Percentiles rank a stretch among this genome's conserved stretches.
These are phyloP conservation scores for Carex parvula DNA, from an alignment of 176 grass and related monocot genomes.

Conservation along the genomic window DNA sequence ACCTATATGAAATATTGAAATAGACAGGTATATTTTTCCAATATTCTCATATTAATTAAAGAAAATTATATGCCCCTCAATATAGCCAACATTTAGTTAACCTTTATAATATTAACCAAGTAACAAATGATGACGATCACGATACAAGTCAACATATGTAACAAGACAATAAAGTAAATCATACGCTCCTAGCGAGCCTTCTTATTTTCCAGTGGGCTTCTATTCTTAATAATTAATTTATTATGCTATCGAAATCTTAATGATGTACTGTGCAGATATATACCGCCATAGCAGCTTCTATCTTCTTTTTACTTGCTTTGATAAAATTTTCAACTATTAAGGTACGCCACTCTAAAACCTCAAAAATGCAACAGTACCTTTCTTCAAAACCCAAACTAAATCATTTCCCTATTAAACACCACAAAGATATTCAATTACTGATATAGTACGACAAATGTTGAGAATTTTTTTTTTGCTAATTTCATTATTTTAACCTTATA, in stretches of 20 bases:
- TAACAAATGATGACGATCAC: neutral
- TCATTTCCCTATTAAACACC: neutral
- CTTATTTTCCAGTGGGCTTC: neutral
- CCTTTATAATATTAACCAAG: neutral
- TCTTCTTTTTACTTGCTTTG: neutral
- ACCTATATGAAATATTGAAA: neutral
- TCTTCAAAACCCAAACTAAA: neutral
- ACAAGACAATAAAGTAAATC: neutral
- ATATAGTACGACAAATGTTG: neutral
- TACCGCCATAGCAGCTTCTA: neutral
- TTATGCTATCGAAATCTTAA: neutral
- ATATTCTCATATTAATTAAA: neutral
- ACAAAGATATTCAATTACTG: conserved; percentile 4
- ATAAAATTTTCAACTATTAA: neutral
- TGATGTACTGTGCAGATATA: neutral
- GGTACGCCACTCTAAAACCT: neutral
- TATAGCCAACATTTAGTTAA: neutral
- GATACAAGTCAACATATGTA: neutral
- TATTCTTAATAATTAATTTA: neutral
- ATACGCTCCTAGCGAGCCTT: neutral
- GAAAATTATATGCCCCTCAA: neutral
- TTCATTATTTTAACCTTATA: neutral
- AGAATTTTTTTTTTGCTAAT: neutral
- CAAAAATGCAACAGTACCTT: neutral
- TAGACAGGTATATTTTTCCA: neutral